Evolutionary conservation across 257 asterid genomes (phyloP).

Genomic region (Solanum pinnatisectum): DNA sequence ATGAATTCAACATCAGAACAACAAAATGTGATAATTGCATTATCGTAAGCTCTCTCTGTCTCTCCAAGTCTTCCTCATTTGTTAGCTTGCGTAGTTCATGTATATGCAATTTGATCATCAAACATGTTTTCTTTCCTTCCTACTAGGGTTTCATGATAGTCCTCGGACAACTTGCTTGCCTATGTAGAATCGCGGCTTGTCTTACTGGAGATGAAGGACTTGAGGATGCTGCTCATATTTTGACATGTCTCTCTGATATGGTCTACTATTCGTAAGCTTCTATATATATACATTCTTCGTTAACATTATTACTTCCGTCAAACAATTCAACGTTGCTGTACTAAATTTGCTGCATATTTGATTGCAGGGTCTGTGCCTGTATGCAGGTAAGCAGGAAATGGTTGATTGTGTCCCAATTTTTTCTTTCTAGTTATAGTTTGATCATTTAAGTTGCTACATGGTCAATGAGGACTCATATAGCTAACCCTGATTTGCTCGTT

Average conservation of each 20-base stretch:
- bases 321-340: neutral
- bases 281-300: neutral
- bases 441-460: neutral
- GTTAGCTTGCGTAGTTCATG: neutral
- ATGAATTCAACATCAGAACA: constrained; percentile 33
- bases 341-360: neutral
- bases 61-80: neutral
- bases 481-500: neutral
- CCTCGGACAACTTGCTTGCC: constrained; percentile 27
- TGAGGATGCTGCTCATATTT: constrained; percentile 13
- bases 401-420: neutral
- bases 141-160: constrained; percentile 27
- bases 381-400: constrained; percentile 26
- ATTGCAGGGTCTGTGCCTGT: constrained; percentile 38
- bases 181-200: constrained; percentile 21
- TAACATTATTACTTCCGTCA: neutral
- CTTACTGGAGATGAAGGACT: constrained; percentile 18
- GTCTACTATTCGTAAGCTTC: constrained; percentile 20
- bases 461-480: neutral
- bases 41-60: constrained; percentile 11
- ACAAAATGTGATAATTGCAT: constrained; percentile 37
- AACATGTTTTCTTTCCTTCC: neutral
- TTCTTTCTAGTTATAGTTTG: neutral
- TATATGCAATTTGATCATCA: neutral
- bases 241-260: constrained; percentile 18